Base-by-base conservation (phyloP, 2,329 filamentous ascomycete genomes). In the Dactylellina parvicollis region DNA sequence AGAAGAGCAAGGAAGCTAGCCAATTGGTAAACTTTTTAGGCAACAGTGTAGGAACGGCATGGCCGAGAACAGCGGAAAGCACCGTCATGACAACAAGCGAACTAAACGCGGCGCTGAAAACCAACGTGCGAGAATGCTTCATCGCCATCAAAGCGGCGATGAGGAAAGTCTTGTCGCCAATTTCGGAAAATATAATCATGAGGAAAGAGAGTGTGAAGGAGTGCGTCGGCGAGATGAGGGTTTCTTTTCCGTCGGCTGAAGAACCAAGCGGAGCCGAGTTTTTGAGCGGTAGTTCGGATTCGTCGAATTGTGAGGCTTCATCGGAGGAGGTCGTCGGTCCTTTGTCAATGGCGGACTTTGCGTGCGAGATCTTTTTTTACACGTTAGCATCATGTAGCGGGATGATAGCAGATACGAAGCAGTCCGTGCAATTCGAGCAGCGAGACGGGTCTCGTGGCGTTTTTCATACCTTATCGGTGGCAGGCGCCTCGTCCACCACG, bases 111-210 rank as follows among this genome's bases (percentile, higher is more conserved):
- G 95, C 92, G 1, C 92, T 91, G 82, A 99, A 99, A 74, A 99
- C 95, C 10, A 98, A 86, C 75, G 96, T 84, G 57, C 95, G 90
- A 75, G 95, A 90, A 79, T 99, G 94, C 80, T 96, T 95, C 95
- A 99, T 99, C 10, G 95, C 95, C 95, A 99, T 99, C 16, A 99
- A 87, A 5, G 93, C 94, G 4, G 95, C 95, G 20, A 99, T 92
- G 44, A 99, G 86, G 84, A 99, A 99, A 0, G 95, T 99, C 83
- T 99, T 99, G 86, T 99, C 95, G 75, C 95, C 95, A 78, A 99
- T 88, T 81, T 99, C 95, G 49, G 94, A 97, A 78, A 98, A 90
- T 75, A 98, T 84, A 78, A 99, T 99, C 95, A 98, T 99, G 67
- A 93, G 94, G 72, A 97, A 88, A 14, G 95, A 96, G 30, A 98